Percentiles rank a stretch among this genome's conserved stretches.
These are phyloP conservation scores for Sarcocystis neurona DNA, from an alignment of 169 alveolate genomes.

Conservation along the genomic window DNA sequence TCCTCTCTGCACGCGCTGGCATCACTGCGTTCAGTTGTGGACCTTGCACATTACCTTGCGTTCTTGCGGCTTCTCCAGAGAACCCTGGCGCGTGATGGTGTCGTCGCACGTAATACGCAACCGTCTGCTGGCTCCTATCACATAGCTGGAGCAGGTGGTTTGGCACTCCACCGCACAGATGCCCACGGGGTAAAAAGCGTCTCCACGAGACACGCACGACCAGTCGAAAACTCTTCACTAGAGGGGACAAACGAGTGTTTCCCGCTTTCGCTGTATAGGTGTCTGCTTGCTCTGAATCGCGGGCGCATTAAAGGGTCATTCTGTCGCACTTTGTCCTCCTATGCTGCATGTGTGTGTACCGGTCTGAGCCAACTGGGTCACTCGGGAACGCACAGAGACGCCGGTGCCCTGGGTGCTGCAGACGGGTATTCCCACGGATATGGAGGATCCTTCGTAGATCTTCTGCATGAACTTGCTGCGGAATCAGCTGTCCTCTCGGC, in stretches of 20 bases:
- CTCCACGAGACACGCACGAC: not conserved
- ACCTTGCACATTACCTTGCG: not conserved
- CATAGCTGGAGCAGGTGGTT: not conserved
- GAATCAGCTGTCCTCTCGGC: too few relatives aligned
- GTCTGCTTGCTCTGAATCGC: not conserved
- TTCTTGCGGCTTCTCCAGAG: not conserved
- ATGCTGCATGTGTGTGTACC: too few relatives aligned
- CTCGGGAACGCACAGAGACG: too few relatives aligned
- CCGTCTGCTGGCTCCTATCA: not conserved
- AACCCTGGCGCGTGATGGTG: not conserved
- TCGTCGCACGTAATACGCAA: not conserved
- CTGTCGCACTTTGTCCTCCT: too few relatives aligned
- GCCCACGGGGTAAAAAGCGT: not conserved
- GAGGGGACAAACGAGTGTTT: not conserved
- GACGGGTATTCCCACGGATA: too few relatives aligned
- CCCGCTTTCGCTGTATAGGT: not conserved
- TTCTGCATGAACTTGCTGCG: too few relatives aligned
- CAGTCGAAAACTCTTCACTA: not conserved
- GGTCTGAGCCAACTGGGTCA: too few relatives aligned
- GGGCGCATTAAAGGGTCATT: too few relatives aligned
- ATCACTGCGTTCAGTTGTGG: not conserved
- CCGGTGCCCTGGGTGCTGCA: too few relatives aligned
- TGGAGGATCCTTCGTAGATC: too few relatives aligned
- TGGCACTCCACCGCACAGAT: not conserved
- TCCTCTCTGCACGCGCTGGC: constrained; percentile 29